Conservation (phyloP, 2,329 filamentous ascomycete species). For the Decorospora gaudefroyi region DNA sequence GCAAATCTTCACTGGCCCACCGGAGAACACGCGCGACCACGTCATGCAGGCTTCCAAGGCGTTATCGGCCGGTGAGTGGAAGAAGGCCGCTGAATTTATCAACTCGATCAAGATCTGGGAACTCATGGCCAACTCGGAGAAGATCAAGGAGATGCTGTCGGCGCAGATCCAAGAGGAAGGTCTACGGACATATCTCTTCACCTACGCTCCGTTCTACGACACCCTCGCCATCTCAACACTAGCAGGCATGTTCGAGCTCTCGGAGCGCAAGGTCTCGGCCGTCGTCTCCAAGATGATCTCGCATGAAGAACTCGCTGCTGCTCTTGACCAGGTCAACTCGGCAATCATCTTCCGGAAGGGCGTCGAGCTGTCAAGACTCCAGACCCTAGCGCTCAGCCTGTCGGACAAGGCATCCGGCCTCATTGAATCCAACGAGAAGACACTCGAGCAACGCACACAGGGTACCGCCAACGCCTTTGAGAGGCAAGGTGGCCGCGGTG, state of each 20-base stretch:
- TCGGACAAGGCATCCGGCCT: constrained; percentile 95
- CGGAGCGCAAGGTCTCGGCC: constrained; percentile 86
- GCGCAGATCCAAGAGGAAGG: constrained; percentile 99
- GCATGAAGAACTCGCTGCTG: constrained; percentile 95
- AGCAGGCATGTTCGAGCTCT: constrained; percentile 92
- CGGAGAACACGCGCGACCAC: constrained; percentile 98
- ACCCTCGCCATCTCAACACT: constrained; percentile 86
- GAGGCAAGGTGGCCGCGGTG: constrained; percentile 81
- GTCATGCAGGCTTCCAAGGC: constrained; percentile 99
- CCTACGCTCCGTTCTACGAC: constrained; percentile 98
- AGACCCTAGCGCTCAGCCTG: constrained; percentile 90
- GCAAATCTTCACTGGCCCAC: constrained; percentile 97
- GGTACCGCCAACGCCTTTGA: constrained; percentile 95
- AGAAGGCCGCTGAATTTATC: constrained; percentile 91
- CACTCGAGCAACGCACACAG: constrained; percentile 94
- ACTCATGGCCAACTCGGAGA: constrained; percentile 86
- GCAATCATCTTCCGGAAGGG: constrained; percentile 99
- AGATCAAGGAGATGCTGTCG: constrained; percentile 96
- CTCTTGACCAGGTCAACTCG: constrained; percentile 94
- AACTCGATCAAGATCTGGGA: constrained; percentile 99
- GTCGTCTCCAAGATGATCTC: constrained; percentile 99
- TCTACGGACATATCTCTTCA: constrained; percentile 97
- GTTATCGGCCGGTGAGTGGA: constrained; percentile 96
- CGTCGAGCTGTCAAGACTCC: constrained; percentile 92
- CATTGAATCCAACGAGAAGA: constrained; percentile 97